Evolutionary conservation across 2,329 filamentous ascomycete genomes (phyloP).

Genomic region (Exophiala viscosa): DNA sequence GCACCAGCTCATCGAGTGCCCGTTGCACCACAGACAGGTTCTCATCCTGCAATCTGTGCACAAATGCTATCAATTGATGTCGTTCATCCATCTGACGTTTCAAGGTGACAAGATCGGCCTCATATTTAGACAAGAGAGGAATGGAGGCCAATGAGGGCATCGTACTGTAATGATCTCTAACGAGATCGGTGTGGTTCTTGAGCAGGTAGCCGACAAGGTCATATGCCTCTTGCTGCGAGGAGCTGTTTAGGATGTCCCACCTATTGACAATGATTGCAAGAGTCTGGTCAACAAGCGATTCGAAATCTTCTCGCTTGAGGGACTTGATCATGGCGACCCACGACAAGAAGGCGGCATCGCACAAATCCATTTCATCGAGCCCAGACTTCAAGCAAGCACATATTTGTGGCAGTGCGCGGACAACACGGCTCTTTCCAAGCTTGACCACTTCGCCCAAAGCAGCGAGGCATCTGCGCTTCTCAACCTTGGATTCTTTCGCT

Average conservation of each 20-base stretch:
- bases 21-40: constrained; percentile 81
- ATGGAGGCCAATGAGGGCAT: constrained; percentile 73
- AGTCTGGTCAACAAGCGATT: constrained; percentile 77
- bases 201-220: constrained; percentile 64
- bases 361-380: constrained; percentile 69
- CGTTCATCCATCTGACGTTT: constrained; percentile 64
- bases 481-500: constrained; percentile 55
- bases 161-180: constrained; percentile 66
- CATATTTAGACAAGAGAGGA: constrained; percentile 64
- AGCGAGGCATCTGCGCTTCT: constrained; percentile 73
- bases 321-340: constrained; percentile 76
- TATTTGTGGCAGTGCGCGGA: constrained; percentile 79
- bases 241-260: constrained; percentile 65
- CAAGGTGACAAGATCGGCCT: constrained; percentile 61
- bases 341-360: constrained; percentile 72
- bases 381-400: constrained; percentile 88
- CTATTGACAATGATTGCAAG: constrained; percentile 82
- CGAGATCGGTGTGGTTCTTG: constrained; percentile 55
- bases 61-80: constrained; percentile 67
- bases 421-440: constrained; percentile 68
- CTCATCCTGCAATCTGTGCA: constrained; percentile 72
- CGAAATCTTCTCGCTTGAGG: constrained; percentile 74
- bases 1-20: constrained; percentile 71
- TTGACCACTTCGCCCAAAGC: constrained; percentile 86
- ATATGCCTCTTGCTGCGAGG: constrained; percentile 58